Evolutionary conservation across 2,329 filamentous ascomycete species (phyloP).

Genomic region (Trichoderma aggressivum): DNA sequence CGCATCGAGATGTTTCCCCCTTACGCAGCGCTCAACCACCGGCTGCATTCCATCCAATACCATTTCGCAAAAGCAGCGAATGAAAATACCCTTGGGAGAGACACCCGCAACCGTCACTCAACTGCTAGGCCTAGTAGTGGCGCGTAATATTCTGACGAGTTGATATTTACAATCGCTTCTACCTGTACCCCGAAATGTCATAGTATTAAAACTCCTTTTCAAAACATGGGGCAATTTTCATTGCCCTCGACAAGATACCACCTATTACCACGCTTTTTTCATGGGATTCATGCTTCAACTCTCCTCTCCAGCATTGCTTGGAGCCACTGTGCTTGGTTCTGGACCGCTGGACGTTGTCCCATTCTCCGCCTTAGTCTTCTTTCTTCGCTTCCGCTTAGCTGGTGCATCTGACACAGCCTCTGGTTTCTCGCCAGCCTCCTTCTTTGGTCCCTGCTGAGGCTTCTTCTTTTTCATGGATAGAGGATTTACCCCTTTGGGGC

Average conservation of each 20-base stretch:
- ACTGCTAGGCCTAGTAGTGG: background rate
- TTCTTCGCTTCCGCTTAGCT: conserved; percentile 33
- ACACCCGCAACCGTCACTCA: background rate
- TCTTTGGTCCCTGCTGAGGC: conserved; percentile 23
- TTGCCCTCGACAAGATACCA: background rate
- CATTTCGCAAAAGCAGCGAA: background rate
- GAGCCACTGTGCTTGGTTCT: conserved; percentile 14
- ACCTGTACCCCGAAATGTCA: background rate
- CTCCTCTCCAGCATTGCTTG: conserved; percentile 22
- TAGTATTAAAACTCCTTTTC: background rate
- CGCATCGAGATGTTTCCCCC: background rate
- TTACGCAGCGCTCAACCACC: background rate
- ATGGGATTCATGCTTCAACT: conserved; percentile 16
- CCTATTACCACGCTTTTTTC: background rate
- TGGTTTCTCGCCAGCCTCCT: conserved; percentile 24
- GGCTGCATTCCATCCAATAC: background rate
- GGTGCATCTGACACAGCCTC: conserved; percentile 26
- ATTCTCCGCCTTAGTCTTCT: conserved; percentile 29
- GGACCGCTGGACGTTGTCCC: conserved; percentile 21
- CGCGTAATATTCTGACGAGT: background rate
- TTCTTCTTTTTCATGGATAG: conserved; percentile 63
- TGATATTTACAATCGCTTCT: conserved; percentile 8
- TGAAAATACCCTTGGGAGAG: background rate
- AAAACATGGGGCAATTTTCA: background rate
- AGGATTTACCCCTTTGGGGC: conserved; percentile 68